Percentiles rank a stretch among this genome's conserved stretches.
Evolutionary conservation across 768 basidiomycete species (phyloP).

Genomic region (Kwoniella botswanensis): DNA sequence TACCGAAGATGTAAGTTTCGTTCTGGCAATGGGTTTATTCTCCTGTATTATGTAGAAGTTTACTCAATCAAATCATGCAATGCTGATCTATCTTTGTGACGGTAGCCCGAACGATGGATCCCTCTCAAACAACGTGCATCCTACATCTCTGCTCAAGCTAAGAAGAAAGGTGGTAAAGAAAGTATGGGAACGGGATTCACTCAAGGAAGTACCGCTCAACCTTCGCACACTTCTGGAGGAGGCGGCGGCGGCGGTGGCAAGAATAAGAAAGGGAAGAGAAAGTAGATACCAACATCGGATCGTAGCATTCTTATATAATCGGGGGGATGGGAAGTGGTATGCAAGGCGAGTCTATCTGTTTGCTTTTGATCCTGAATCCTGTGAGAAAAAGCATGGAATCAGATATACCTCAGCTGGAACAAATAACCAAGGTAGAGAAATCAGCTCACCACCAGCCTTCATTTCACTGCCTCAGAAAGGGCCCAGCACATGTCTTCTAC

Average conservation of each 20-base stretch:
- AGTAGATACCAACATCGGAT: conserved; percentile 15
- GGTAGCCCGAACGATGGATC: conserved; percentile 58
- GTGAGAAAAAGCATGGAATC: too few species aligned
- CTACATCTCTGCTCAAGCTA: conserved; percentile 39
- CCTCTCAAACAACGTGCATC: conserved; percentile 53
- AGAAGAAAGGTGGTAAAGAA: conserved; percentile 57
- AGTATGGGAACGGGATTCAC: conserved; percentile 58
- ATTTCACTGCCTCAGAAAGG: too few species aligned
- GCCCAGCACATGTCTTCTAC: too few species aligned
- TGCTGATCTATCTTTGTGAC: too few species aligned
- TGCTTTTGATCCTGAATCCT: background rate
- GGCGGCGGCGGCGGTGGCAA: conserved; percentile 39
- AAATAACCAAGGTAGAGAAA: too few species aligned
- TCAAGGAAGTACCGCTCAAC: conserved; percentile 42
- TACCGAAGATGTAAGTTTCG: conserved; percentile 57
- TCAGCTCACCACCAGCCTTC: too few species aligned
- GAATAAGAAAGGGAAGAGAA: conserved; percentile 45
- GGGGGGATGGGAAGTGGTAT: background rate
- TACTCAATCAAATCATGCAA: too few species aligned
- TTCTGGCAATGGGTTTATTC: background rate
- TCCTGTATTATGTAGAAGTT: background rate
- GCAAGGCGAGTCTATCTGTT: background rate
- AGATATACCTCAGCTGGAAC: too few species aligned
- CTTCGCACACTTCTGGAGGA: conserved; percentile 28
- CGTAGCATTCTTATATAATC: background rate